These are phyloP conservation scores for Mediolabrus comicus DNA, from an alignment of 108 stramenopile species.

Conservation along the genomic window DNA sequence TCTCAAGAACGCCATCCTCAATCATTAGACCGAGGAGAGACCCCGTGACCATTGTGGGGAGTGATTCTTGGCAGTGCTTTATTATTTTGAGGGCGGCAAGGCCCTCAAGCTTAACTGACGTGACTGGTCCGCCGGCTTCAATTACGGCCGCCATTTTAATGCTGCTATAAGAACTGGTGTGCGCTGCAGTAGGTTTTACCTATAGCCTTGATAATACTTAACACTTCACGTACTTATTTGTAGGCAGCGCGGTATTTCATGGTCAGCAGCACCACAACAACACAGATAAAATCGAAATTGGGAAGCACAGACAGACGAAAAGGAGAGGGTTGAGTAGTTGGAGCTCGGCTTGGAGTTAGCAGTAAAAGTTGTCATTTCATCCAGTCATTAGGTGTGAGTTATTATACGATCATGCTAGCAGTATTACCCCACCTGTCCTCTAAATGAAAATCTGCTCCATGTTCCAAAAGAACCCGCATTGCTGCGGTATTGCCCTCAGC, in stretches of 20 bases:
- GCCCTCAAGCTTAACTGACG: constrained; percentile 77
- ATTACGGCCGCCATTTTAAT: constrained; percentile 69
- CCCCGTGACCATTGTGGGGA: constrained; percentile 93
- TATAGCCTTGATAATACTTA: neutral
- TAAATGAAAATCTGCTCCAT: constrained; percentile 51
- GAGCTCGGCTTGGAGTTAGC: neutral
- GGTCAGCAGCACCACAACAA: neutral
- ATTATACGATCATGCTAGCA: no score
- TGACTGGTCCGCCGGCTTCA: constrained; percentile 68
- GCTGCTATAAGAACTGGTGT: neutral
- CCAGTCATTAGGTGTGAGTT: no score
- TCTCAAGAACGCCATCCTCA: constrained; percentile 76
- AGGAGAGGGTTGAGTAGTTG: neutral
- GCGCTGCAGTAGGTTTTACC: neutral
- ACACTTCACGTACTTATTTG: no score
- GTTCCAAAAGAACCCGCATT: constrained; percentile 42
- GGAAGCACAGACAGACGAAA: neutral
- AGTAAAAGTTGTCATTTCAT: no score
- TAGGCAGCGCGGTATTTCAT: no score
- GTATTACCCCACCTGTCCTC: constrained; percentile 56
- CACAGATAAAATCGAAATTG: neutral
- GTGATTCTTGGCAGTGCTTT: constrained; percentile 96
- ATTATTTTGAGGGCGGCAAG: constrained; percentile 96
- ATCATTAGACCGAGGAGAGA: constrained; percentile 92
- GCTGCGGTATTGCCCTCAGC: constrained; percentile 58